Conservation (phyloP, 1,139 yeast species). For the Protomyces arabidopsidicola region DNA sequence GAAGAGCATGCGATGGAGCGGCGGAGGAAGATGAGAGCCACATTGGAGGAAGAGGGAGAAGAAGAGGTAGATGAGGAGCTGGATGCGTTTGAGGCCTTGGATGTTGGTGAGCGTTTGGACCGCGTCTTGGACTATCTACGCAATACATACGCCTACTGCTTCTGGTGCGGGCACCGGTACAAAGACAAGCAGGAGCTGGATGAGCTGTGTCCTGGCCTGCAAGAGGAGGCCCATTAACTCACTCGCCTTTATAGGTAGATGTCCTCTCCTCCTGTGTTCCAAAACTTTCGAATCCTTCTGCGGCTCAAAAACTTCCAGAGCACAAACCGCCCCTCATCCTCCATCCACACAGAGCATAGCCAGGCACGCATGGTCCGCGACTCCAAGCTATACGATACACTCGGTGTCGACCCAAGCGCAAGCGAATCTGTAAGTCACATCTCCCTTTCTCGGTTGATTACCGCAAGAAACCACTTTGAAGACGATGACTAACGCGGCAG, state of each 20-base stretch:
- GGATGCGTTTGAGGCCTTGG: slow-evolving; percentile 37
- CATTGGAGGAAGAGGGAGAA: slow-evolving; percentile 32
- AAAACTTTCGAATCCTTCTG: too few relatives aligned
- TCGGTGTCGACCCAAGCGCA: background rate
- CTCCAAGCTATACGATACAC: background rate
- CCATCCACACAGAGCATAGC: background rate
- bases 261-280: too few relatives aligned
- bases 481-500: background rate
- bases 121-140: slow-evolving; percentile 43
- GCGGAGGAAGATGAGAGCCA: background rate
- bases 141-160: slow-evolving; percentile 45
- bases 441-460: background rate
- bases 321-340: too few relatives aligned
- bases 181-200: slow-evolving; percentile 42
- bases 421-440: background rate
- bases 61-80: slow-evolving; percentile 38
- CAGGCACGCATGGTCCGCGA: background rate
- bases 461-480: background rate
- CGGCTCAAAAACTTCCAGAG: too few relatives aligned
- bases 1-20: background rate
- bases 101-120: slow-evolving; percentile 35
- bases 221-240: slow-evolving; percentile 43
- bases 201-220: slow-evolving; percentile 48
- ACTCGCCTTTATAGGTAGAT: background rate
- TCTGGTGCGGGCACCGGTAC: slow-evolving; percentile 48